A percentile compares a stretch with the other conserved stretches of the same genome.
These are phyloP conservation scores for Annulohypoxylon truncatum DNA, from an alignment of 2,329 filamentous ascomycete species.

Conservation along the genomic window DNA sequence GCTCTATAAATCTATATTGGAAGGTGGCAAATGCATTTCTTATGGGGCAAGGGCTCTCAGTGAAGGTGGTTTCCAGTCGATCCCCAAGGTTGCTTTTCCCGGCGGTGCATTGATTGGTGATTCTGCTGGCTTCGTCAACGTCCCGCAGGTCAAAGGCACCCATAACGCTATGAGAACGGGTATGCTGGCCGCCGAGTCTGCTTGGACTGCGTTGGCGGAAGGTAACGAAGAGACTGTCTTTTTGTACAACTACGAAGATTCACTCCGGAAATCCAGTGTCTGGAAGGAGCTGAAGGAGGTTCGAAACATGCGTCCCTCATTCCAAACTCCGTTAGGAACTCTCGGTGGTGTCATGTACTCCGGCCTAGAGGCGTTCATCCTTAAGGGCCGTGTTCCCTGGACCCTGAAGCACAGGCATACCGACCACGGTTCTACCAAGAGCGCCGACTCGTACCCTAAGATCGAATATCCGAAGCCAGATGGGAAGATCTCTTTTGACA, in stretches of 20 bases:
- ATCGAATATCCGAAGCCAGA: conserved; percentile 98
- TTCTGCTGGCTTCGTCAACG: conserved; percentile 95
- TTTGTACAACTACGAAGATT: conserved; percentile 92
- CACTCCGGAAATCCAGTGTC: conserved; percentile 85
- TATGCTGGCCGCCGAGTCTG: conserved; percentile 93
- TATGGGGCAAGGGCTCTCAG: conserved; percentile 92
- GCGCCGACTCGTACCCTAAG: conserved; percentile 81
- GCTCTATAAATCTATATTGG: conserved; percentile 85
- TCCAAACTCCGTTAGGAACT: conserved; percentile 86
- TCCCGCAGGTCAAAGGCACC: conserved; percentile 98
- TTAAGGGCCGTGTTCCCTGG: conserved; percentile 90
- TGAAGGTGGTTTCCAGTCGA: conserved; percentile 97
- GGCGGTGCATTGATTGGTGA: conserved; percentile 96
- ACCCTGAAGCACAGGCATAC: conserved; percentile 85
- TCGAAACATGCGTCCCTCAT: conserved; percentile 96
- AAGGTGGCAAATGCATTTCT: conserved; percentile 96
- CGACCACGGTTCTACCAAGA: conserved; percentile 83
- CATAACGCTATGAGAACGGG: conserved; percentile 98
- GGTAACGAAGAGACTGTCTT: conserved; percentile 78
- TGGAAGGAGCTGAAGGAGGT: conserved; percentile 96
- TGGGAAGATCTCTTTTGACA: conserved; percentile 94
- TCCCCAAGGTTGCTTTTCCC: conserved; percentile 96
- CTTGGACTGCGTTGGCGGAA: conserved; percentile 77
- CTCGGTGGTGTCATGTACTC: conserved; percentile 94
- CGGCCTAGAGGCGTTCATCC: conserved; percentile 86